Evolutionary conservation across 352 stramenopile genomes (phyloP), one percentile per base, ranked within the genome.

Genomic region (Pythium oligandrum): DNA sequence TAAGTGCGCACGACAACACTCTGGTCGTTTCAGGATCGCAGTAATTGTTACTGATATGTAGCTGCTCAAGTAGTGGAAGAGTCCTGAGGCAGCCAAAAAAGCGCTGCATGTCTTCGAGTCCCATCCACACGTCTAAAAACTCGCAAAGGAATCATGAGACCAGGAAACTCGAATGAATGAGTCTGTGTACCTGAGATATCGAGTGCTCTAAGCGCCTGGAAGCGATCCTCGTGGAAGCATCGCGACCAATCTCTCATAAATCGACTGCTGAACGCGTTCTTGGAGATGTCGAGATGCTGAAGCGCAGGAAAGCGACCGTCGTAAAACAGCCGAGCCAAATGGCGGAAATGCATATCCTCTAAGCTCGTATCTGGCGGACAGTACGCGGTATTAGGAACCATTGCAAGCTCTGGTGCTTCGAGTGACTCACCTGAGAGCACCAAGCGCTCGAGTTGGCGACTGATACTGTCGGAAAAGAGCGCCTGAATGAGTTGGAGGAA

Each of bases 201-300:
- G 33, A 86, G 63, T 4, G 37, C 34, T 10, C 59, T 10, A 30
- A 87, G 61, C 1, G 34, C 32, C 6, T 46, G 7, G 43, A 87
- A 80, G 40, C 64, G 64, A n/a, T 82, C 66, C 38, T 78, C 63
- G 3, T 51, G 49, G 44, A 87, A 89, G n/a, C 64, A 69, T 40
- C 42, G 63, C 17, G 54, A 55, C 75, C 70, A 87, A 40, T 87
- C 75, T 40, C 75, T 64, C 53, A 89, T 66, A 56, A 86, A 87
- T 11, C 75, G 67, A 56, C 75, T 86, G 30, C 66, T 78, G 40
- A 86, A 89, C 6, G 66, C 45, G 40, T 84, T 78, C 0, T 49
- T 44, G 0, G 71, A 63, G 33, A 89, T 26, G 12, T 61, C 61
- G 0, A 89, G 40, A 44, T 39, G 37, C 8, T 52, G 33, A 1